Conservation (phyloP, 306 rosid genomes). For the Quercus gilva region DNA sequence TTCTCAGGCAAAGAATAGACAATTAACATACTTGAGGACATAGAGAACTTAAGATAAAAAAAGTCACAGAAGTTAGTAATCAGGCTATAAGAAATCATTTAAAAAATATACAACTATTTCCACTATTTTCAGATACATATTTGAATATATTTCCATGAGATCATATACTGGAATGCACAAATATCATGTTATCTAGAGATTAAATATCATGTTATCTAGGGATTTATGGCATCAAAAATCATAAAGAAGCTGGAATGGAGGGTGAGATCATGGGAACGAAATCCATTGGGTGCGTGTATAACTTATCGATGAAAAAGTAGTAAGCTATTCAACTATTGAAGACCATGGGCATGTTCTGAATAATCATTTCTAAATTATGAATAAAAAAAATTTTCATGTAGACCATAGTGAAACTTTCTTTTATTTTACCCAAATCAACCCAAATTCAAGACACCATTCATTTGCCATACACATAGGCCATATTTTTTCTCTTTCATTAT, state of each 20-base stretch:
- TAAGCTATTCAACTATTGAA: neutral
- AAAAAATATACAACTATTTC: neutral
- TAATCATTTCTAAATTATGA: neutral
- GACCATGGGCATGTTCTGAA: neutral
- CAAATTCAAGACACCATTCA: neutral
- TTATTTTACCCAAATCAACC: neutral
- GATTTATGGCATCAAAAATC: neutral
- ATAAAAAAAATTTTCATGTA: too few species aligned
- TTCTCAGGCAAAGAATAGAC: constrained; percentile 23
- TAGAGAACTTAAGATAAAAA: neutral
- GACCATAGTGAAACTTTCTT: neutral
- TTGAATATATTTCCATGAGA: neutral
- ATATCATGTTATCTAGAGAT: neutral
- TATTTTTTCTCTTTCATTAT: neutral
- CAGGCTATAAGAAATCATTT: neutral
- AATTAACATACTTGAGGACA: neutral
- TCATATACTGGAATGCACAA: neutral
- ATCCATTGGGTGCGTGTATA: neutral
- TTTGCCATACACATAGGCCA: neutral
- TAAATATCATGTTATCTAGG: neutral
- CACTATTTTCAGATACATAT: neutral
- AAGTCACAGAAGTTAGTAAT: neutral
- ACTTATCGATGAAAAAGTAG: neutral
- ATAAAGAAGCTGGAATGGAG: too few species aligned
- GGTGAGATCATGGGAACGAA: neutral